Evolutionary conservation across 2,329 filamentous ascomycete genomes (phyloP).

Genomic region (Trichoderma endophyticum): DNA sequence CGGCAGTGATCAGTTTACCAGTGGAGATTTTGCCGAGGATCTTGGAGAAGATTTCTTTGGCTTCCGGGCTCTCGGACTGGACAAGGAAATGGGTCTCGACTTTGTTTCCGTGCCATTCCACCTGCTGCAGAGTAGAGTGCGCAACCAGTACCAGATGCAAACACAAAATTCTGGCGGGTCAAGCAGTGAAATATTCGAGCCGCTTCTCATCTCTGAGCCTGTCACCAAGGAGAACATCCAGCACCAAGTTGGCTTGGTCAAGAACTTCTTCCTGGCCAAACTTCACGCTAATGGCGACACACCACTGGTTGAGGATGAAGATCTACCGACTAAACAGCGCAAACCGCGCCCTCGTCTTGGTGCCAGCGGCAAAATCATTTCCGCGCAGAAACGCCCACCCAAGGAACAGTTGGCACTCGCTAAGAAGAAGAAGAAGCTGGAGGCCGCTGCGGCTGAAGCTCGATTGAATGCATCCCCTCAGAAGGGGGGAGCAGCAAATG

Average conservation of each 20-base stretch:
- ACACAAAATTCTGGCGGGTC: conserved; percentile 58
- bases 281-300: conserved; percentile 77
- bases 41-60: conserved; percentile 99
- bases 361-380: conserved; percentile 80
- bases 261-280: conserved; percentile 88
- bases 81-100: conserved; percentile 84
- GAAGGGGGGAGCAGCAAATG: conserved; percentile 36
- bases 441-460: conserved; percentile 54
- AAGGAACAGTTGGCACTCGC: conserved; percentile 79
- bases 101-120: conserved; percentile 90
- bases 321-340: conserved; percentile 88
- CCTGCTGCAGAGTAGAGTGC: conserved; percentile 85
- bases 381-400: conserved; percentile 76
- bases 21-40: conserved; percentile 95
- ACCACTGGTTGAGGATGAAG: conserved; percentile 88
- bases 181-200: conserved; percentile 60
- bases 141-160: conserved; percentile 79
- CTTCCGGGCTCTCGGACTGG: conserved; percentile 90
- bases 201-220: conserved; percentile 68
- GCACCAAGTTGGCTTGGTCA: conserved; percentile 80
- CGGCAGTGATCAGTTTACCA: conserved; percentile 93
- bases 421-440: conserved; percentile 83
- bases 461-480: conserved; percentile 37
- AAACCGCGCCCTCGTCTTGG: conserved; percentile 63
- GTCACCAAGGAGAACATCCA: conserved; percentile 76